phyloP scores from a whole-genome alignment of 352 stramenopile species.

The Phytophthora constricta region DNA sequence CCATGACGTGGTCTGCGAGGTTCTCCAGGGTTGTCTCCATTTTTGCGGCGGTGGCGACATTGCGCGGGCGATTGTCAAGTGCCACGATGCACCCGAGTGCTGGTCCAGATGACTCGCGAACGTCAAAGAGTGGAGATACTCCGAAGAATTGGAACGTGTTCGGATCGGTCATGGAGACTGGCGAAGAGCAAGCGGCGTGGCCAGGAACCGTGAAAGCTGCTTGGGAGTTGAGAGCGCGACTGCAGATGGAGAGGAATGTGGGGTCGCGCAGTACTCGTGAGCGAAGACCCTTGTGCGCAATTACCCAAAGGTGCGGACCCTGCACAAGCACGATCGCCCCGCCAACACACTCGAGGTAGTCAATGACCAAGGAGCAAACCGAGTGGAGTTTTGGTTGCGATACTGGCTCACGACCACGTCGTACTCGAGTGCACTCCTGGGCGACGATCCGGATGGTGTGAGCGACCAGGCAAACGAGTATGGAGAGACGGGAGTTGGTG shows the following conservation, averaged over 20 bases:
- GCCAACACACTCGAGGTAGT: slow-evolving; percentile 78
- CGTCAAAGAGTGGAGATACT: slow-evolving; percentile 56
- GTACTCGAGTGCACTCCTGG: slow-evolving; percentile 37
- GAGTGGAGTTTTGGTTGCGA: slow-evolving; percentile 76
- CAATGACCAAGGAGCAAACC: slow-evolving; percentile 65
- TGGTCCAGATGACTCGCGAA: slow-evolving; percentile 32
- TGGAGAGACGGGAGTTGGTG: slow-evolving; percentile 25
- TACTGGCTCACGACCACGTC: slow-evolving; percentile 80
- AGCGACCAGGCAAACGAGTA: slow-evolving; percentile 50
- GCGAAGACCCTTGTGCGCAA: slow-evolving; percentile 65
- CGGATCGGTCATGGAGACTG: slow-evolving; percentile 12
- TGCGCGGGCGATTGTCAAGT: slow-evolving; percentile 57
- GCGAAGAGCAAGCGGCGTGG: slow-evolving; percentile 25
- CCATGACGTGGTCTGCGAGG: slow-evolving; percentile 65
- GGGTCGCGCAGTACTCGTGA: slow-evolving; percentile 56
- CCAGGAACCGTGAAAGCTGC: slow-evolving; percentile 57
- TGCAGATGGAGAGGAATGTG: slow-evolving; percentile 68
- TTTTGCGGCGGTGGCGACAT: slow-evolving; percentile 41
- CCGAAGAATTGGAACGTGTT: slow-evolving; percentile 70
- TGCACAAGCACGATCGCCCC: slow-evolving; percentile 71
- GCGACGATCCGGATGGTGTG: slow-evolving; percentile 40
- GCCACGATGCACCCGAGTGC: slow-evolving; percentile 68
- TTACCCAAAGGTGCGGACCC: slow-evolving; percentile 66
- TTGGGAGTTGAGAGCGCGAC: slow-evolving; percentile 47
- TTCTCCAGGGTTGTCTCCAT: slow-evolving; percentile 70